Conservation (phyloP, 371 early-diverging fungal genomes). For the Mucor lusitanicus region DNA sequence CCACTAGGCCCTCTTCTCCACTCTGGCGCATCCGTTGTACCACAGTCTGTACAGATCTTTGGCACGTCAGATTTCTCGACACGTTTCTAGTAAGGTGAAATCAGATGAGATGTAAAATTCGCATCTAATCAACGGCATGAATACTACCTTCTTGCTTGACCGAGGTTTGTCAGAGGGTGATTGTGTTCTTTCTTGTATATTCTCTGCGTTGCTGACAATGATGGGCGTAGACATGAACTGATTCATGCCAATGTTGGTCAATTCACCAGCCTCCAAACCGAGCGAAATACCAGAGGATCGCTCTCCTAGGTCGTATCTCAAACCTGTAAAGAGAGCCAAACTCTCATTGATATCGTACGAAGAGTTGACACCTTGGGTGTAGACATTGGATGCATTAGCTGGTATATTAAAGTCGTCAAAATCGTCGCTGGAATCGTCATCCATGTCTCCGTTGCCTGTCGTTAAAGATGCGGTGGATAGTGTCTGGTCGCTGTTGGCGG, state of each 20-base stretch:
- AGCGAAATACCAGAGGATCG: conserved; percentile 38
- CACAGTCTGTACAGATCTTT: conserved; percentile 57
- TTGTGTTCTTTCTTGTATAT: conserved; percentile 7
- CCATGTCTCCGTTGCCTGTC: not conserved
- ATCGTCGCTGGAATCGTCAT: conserved; percentile 8
- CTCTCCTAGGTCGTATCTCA: conserved; percentile 37
- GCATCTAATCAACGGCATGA: not conserved
- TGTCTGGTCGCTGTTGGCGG: not conserved
- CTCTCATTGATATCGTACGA: conserved; percentile 26
- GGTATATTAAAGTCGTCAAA: conserved; percentile 3
- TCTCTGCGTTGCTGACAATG: conserved; percentile 15
- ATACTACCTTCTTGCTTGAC: conserved; percentile 30
- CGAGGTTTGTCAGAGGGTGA: not conserved
- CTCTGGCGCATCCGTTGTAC: conserved; percentile 78
- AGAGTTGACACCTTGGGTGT: conserved; percentile 32
- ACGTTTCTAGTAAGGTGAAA: conserved; percentile 3
- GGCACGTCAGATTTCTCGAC: conserved; percentile 4
- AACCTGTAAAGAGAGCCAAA: conserved; percentile 38
- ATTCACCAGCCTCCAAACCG: conserved; percentile 31
- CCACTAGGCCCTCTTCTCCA: conserved; percentile 87
- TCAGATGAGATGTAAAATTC: not conserved
- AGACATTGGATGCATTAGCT: conserved; percentile 23
- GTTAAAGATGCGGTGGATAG: not conserved
- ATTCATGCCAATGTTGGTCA: conserved; percentile 10
- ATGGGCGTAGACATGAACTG: conserved; percentile 5